phyloP scores from a whole-genome alignment of 306 rosid species.

The Glycine latifolia region DNA sequence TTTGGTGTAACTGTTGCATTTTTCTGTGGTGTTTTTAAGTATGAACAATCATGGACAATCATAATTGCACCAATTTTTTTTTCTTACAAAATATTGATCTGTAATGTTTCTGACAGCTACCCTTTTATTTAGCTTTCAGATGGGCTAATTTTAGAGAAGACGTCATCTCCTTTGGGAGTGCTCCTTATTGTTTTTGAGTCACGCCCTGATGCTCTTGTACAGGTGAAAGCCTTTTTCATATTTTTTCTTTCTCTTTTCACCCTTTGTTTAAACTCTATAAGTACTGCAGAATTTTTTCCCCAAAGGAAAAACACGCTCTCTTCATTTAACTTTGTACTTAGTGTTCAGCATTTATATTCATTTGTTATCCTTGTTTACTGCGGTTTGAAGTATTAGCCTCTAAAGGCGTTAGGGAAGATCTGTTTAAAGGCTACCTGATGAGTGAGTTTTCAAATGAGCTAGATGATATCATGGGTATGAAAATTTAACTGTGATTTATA shows the following conservation, averaged over 20 bases:
- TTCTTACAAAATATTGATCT: conserved; percentile 13
- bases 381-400: neutral
- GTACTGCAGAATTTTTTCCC: conserved; percentile 12
- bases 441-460: neutral
- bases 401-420: conserved; percentile 6
- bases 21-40: conserved; percentile 18
- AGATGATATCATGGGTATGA: neutral
- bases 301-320: neutral
- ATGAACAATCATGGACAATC: conserved; percentile 17
- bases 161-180: conserved; percentile 95
- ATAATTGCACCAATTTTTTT: conserved; percentile 7
- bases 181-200: conserved; percentile 94
- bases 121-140: conserved; percentile 77
- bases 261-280: conserved; percentile 15
- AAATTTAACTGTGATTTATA: conserved; percentile 4
- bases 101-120: conserved; percentile 48
- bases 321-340: neutral
- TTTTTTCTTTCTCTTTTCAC: neutral
- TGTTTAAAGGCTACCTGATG: neutral
- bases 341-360: conserved; percentile 8
- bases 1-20: conserved; percentile 25
- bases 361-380: conserved; percentile 2
- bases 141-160: conserved; percentile 91
- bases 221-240: conserved; percentile 60
- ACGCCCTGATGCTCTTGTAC: conserved; percentile 98